phyloP scores from a whole-genome alignment of 2,329 filamentous ascomycete genomes.

The Tolypocladium inflatum region DNA sequence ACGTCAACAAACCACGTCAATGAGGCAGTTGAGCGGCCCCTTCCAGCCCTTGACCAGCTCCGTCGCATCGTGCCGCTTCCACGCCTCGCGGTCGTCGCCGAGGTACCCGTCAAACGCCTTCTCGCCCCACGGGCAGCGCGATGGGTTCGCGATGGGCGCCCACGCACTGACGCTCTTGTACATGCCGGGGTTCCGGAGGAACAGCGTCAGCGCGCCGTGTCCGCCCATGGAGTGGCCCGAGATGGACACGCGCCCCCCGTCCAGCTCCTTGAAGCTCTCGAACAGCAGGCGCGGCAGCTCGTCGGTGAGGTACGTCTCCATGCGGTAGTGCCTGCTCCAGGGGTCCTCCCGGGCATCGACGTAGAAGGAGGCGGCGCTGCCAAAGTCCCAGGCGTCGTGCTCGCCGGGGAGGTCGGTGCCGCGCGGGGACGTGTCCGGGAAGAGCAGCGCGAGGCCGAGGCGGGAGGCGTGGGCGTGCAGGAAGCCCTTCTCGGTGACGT shows the following conservation, averaged over 20 bases:
- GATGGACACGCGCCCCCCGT: constrained; percentile 64
- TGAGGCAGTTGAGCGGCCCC: constrained; percentile 62
- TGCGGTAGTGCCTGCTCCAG: constrained; percentile 73
- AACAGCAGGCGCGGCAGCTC: constrained; percentile 80
- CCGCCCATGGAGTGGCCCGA: constrained; percentile 97
- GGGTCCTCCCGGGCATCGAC: constrained; percentile 72
- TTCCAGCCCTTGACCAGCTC: constrained; percentile 75
- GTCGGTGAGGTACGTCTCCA: constrained; percentile 86
- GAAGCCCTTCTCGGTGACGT: constrained; percentile 76
- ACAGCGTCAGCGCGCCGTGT: constrained; percentile 87
- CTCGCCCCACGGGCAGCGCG: constrained; percentile 81
- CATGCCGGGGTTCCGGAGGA: constrained; percentile 80
- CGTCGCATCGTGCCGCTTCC: constrained; percentile 86
- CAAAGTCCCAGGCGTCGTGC: constrained; percentile 86
- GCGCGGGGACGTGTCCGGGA: constrained; percentile 88
- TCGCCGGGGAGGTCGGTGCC: constrained; percentile 75
- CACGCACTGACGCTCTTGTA: constrained; percentile 88
- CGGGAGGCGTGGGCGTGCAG: constrained; percentile 75
- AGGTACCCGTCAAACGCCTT: constrained; percentile 94
- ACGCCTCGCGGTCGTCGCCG: constrained; percentile 63
- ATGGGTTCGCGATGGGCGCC: constrained; percentile 82
- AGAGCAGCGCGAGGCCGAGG: constrained; percentile 83
- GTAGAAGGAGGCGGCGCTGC: constrained; percentile 89
- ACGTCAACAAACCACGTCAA: constrained; percentile 65
- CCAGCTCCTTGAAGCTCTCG: constrained; percentile 59